phyloP scores from a whole-genome alignment of 352 stramenopile genomes.

The Pythium myriotylum region DNA sequence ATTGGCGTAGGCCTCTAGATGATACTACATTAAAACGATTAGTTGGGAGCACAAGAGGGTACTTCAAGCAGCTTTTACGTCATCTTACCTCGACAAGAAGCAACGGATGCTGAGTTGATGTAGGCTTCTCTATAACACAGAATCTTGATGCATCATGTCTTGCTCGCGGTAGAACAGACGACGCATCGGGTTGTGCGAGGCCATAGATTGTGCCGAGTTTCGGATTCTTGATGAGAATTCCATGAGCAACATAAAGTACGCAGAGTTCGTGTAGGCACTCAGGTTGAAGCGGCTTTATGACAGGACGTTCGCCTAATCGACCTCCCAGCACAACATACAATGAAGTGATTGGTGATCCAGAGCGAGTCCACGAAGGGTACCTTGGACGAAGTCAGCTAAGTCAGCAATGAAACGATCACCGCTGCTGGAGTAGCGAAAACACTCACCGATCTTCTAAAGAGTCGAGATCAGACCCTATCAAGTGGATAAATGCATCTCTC shows the following conservation, averaged over 20 bases:
- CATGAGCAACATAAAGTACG: slow-evolving; percentile 12
- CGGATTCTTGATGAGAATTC: slow-evolving; percentile 1
- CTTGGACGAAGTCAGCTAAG: slow-evolving; percentile 1
- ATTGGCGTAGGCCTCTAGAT: not conserved
- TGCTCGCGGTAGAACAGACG: slow-evolving; percentile 4
- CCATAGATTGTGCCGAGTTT: not conserved
- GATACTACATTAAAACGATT: slow-evolving; percentile 7
- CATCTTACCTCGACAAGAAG: slow-evolving; percentile 13
- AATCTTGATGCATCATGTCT: not conserved
- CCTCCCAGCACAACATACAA: slow-evolving; percentile 8
- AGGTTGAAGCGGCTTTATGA: not conserved
- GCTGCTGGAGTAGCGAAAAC: not conserved
- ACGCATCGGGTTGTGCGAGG: slow-evolving; percentile 7
- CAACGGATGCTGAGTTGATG: not conserved
- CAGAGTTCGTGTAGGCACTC: slow-evolving; percentile 18
- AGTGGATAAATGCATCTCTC: slow-evolving; percentile 6
- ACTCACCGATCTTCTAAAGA: slow-evolving; percentile 1
- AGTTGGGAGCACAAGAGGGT: not conserved
- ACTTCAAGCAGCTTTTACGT: not conserved
- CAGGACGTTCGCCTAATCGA: not conserved
- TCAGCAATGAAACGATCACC: not conserved
- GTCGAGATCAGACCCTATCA: slow-evolving; percentile 10
- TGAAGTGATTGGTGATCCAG: not conserved
- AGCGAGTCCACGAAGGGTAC: not conserved
- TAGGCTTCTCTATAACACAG: not conserved